Evolutionary conservation across 306 rosid species (phyloP).

Genomic region (Rosa persica): DNA sequence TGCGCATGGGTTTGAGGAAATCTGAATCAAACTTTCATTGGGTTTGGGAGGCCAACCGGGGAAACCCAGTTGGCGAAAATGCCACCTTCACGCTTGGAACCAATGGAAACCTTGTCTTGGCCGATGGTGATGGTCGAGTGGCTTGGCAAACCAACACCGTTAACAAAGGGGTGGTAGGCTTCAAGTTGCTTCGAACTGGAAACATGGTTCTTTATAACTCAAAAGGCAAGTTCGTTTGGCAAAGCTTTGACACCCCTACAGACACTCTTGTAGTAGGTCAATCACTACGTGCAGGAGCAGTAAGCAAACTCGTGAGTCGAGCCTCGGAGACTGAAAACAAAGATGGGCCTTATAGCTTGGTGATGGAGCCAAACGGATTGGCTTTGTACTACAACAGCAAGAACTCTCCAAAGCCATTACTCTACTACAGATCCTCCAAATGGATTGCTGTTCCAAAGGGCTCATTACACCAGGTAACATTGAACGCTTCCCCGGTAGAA

Average conservation of each 20-base stretch:
- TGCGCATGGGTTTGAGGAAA: conserved; percentile 45
- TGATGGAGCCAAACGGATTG: conserved; percentile 51
- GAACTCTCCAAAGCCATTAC: conserved; percentile 45
- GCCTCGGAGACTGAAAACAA: conserved; percentile 49
- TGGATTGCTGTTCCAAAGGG: conserved; percentile 23
- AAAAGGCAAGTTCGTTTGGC: conserved; percentile 62
- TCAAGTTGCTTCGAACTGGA: conserved; percentile 47
- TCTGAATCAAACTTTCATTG: conserved; percentile 46
- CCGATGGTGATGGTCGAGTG: conserved; percentile 43
- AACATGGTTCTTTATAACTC: conserved; percentile 58
- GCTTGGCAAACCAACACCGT: conserved; percentile 62
- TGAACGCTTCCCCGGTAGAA: conserved; percentile 26
- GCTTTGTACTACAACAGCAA: conserved; percentile 59
- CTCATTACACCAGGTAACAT: conserved; percentile 32
- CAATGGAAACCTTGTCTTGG: conserved; percentile 57
- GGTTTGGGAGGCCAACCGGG: conserved; percentile 73
- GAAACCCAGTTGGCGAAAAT: conserved; percentile 47
- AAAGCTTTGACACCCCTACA: conserved; percentile 69
- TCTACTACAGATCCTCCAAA: conserved; percentile 39
- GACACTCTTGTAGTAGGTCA: conserved; percentile 74
- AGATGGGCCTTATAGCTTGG: conserved; percentile 61
- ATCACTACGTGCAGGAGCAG: conserved; percentile 36
- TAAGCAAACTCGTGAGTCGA: conserved; percentile 53
- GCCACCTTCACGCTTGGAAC: conserved; percentile 44
- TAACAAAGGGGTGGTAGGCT: conserved; percentile 52